These are phyloP conservation scores for Paragyromitra xinjiangensis DNA, from an alignment of 495 filamentous ascomycete species.

Conservation along the genomic window DNA sequence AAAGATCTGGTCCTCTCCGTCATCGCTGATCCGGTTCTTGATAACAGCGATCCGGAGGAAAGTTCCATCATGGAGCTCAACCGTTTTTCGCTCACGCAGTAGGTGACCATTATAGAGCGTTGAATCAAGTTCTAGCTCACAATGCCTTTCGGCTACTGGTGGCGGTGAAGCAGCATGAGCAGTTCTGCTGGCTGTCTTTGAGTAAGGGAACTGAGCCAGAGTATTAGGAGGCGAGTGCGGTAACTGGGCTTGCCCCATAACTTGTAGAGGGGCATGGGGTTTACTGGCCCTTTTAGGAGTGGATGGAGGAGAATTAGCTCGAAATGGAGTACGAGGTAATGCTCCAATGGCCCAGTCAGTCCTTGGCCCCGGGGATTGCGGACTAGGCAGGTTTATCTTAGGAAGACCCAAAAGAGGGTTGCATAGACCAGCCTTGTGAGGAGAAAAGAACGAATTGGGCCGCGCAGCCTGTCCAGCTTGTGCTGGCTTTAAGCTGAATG, in stretches of 20 bases:
- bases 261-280: background rate
- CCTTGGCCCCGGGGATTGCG: background rate
- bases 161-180: background rate
- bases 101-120: slow-evolving; percentile 34
- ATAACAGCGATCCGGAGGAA: slow-evolving; percentile 52
- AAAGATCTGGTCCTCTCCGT: slow-evolving; percentile 30
- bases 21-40: slow-evolving; percentile 43
- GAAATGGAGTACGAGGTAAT: background rate
- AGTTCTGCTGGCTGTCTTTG: background rate
- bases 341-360: slow-evolving; percentile 14
- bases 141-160: background rate
- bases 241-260: background rate
- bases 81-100: slow-evolving; percentile 47
- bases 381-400: background rate
- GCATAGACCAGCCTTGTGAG: background rate
- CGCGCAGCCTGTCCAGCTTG: background rate
- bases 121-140: slow-evolving; percentile 43
- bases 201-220: background rate
- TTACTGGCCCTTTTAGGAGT: background rate
- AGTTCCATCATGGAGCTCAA: slow-evolving; percentile 54
- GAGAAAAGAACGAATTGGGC: background rate
- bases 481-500: slow-evolving; percentile 5
- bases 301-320: background rate
- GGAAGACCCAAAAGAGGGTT: background rate
- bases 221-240: background rate